Evolutionary conservation across 2,329 filamentous ascomycete species (phyloP), one percentile per base, ranked within the genome.

Genomic region (Chalaropsis ovoidea): DNA sequence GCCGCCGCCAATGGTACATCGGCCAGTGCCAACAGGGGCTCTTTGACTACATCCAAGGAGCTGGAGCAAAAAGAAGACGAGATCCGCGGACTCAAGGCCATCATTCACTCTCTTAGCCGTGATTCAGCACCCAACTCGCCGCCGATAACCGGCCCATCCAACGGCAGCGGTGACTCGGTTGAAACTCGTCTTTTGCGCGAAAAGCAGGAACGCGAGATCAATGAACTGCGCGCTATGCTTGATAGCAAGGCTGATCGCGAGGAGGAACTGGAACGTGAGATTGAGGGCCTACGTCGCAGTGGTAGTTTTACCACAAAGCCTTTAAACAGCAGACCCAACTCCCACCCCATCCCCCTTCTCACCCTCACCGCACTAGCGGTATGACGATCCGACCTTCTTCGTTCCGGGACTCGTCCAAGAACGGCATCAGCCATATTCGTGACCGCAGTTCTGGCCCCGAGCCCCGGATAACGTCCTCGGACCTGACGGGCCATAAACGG

Each of bases 11-110:
- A 27, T 41, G 39, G 63, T 27, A 62, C 69, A 2, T 61, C 67
- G 8, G 61, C 63, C 7, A n/a, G 54, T 39, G 31, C 27, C 7
- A 58, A 35, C 54, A 10, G 27, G 15, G 22, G 15, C n/a, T 58
- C 54, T 11, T 8, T 58, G 13, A 19, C 54, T 22, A 49, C 42
- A n/a, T 81, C 83, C 54, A 90, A 90, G 74, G 91, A 96, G 69
- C 76, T 97, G 39, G 91, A 95, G 73, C 89, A 95, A 73, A 94
- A 95, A 73, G 93, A 99, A 72, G 94, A 99, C 71, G 94, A 99
- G 77, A 97, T 99, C 72, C 84, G 93, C 68, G 94, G 94, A 60
- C 82, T 99, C 69, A 99, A 97, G 76, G 93, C 94, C 54, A 97
- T 99, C 73, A 97, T 99, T 68, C 93, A 97, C 76, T 96, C 90